phyloP scores from a whole-genome alignment of 371 early-diverging fungal species.

The Saksenaea vasiformis region DNA sequence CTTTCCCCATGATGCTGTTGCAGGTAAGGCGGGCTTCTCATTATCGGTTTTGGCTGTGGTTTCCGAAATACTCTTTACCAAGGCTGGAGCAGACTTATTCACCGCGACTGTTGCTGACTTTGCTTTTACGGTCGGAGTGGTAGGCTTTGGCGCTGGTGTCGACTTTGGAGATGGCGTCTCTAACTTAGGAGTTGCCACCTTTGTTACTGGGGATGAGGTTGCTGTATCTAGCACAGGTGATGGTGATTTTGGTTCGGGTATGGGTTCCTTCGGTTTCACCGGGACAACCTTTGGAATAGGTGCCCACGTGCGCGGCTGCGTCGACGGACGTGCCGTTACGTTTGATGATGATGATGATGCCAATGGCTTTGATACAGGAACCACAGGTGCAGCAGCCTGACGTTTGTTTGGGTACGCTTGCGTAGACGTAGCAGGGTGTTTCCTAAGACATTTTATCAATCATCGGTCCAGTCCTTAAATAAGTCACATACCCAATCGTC shows the following conservation, averaged over 20 bases:
- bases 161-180: neutral
- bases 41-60: constrained; percentile 19
- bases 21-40: constrained; percentile 62
- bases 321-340: neutral
- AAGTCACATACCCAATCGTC: constrained; percentile 52
- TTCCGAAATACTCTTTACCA: constrained; percentile 20
- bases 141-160: constrained; percentile 16
- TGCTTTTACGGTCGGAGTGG: constrained; percentile 8
- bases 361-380: neutral
- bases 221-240: neutral
- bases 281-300: constrained; percentile 45
- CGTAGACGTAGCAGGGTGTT: constrained; percentile 20
- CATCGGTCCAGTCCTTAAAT: neutral
- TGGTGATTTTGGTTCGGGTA: constrained; percentile 6
- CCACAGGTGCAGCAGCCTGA: constrained; percentile 12
- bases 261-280: constrained; percentile 1
- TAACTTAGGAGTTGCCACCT: neutral
- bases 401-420: constrained; percentile 38
- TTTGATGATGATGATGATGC: constrained; percentile 6
- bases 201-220: neutral
- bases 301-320: constrained; percentile 30
- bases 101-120: neutral
- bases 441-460: constrained; percentile 7
- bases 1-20: constrained; percentile 68
- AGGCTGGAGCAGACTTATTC: constrained; percentile 21